Percentiles rank a stretch among this genome's conserved stretches.
Conservation (phyloP, 192 early-diverging fungal species). For the Gamsiella multidivaricata region DNA sequence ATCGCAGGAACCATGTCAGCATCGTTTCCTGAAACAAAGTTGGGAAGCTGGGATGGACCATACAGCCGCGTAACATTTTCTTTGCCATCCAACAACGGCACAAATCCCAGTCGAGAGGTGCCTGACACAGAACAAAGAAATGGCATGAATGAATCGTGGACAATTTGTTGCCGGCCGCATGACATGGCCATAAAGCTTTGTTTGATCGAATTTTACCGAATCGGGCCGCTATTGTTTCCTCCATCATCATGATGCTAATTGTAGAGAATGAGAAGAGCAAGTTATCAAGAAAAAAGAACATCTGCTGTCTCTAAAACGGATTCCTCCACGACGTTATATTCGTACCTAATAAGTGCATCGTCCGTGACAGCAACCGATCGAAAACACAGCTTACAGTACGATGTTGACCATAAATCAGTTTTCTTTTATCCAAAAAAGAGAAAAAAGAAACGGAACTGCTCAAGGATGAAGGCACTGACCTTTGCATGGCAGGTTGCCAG, state of each 20-base stretch:
- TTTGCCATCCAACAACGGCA: conserved; percentile 37
- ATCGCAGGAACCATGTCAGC: neutral
- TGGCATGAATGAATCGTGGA: neutral
- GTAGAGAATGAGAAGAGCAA: neutral
- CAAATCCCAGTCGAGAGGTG: conserved; percentile 32
- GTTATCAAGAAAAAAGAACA: no score
- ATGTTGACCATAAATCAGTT: neutral
- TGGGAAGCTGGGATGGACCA: neutral
- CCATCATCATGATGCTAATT: conserved; percentile 41
- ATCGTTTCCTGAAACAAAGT: neutral
- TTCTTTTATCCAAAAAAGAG: neutral
- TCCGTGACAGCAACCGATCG: conserved; percentile 8
- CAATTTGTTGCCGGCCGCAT: no score
- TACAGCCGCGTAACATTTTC: conserved; percentile 35
- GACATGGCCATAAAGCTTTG: neutral
- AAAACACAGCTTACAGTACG: conserved; percentile 21
- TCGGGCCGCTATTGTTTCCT: conserved; percentile 43
- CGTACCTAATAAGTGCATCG: conserved; percentile 48
- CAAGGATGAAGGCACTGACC: conserved; percentile 12
- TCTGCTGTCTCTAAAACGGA: neutral
- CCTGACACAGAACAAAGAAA: neutral
- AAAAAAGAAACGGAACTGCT: neutral
- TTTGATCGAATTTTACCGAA: conserved; percentile 15
- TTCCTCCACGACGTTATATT: neutral
- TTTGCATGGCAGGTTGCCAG: conserved; percentile 42